Conservation (phyloP, 208 protist genomes). For the Trichomonas gallinae region DNA sequence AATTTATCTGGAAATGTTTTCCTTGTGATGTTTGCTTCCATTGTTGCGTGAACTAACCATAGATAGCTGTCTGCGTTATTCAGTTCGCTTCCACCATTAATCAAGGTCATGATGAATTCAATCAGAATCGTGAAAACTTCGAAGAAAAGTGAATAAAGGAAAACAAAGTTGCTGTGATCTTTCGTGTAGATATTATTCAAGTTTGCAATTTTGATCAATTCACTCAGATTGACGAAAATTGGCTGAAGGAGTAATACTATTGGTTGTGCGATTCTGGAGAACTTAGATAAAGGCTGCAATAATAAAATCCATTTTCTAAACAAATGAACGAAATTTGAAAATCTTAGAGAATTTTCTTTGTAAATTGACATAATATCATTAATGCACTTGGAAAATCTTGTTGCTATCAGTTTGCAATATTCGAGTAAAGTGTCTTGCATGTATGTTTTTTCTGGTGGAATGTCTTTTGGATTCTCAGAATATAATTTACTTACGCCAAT, state of each 20-base stretch:
- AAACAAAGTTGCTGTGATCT: not conserved
- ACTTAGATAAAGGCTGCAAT: not conserved
- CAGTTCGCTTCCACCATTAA: not conserved
- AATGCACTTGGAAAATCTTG: not conserved
- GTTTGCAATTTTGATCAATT: not conserved
- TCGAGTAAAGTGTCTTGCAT: not conserved
- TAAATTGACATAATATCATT: not conserved
- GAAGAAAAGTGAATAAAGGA: not conserved
- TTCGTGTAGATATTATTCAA: not conserved
- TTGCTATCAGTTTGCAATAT: not conserved
- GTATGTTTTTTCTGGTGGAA: not conserved
- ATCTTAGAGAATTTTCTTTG: not conserved
- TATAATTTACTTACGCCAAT: not conserved
- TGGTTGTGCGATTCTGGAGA: not conserved
- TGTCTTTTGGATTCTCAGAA: not conserved
- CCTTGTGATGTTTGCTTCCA: not conserved
- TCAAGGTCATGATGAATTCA: not conserved
- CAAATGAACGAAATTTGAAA: not conserved
- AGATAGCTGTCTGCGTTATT: not conserved
- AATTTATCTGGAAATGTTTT: not conserved
- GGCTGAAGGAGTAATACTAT: not conserved
- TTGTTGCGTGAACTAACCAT: not conserved
- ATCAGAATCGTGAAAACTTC: not conserved
- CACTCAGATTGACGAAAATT: not conserved
- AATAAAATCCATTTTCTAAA: constrained; percentile 11